phyloP scores from a whole-genome alignment of 2,329 filamentous ascomycete species.

The Fusarium sp. region DNA sequence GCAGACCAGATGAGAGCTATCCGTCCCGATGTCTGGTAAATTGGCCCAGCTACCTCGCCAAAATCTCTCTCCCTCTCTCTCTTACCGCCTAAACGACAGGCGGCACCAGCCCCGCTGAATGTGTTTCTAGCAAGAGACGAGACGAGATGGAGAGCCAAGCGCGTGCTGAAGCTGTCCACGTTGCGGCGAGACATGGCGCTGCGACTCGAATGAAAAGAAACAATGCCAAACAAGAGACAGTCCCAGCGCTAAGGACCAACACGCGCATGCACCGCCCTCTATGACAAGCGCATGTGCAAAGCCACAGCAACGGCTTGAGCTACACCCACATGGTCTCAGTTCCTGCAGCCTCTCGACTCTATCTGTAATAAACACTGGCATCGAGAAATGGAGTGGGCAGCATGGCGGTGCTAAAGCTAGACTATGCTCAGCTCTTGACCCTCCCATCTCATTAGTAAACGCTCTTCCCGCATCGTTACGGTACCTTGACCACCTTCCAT shows the following conservation, averaged over 20 bases:
- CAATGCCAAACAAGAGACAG: conserved; percentile 40
- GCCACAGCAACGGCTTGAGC: conserved; percentile 41
- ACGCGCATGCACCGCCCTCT: conserved; percentile 24
- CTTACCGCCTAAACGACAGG: conserved; percentile 30
- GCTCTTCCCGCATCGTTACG: conserved; percentile 20
- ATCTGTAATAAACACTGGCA: conserved; percentile 26
- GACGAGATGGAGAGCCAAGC: conserved; percentile 30
- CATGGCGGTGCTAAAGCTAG: conserved; percentile 19
- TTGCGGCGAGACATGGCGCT: conserved; percentile 45
- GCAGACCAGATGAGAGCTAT: conserved; percentile 19
- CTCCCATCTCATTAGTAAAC: conserved; percentile 35
- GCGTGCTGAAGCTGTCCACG: conserved; percentile 39
- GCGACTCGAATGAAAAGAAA: conserved; percentile 37
- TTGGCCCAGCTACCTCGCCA: conserved; percentile 25
- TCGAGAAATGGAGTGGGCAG: conserved; percentile 29
- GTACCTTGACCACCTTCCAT: conserved; percentile 47
- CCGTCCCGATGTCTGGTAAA: conserved; percentile 9
- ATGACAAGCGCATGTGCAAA: conserved; percentile 30
- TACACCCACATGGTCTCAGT: conserved; percentile 39
- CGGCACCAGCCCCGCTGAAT: conserved; percentile 27
- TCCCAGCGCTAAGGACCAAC: conserved; percentile 33
- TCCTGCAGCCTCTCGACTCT: conserved; percentile 40
- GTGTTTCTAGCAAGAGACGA: conserved; percentile 32
- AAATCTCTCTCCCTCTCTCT: conserved; percentile 19
- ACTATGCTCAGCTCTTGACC: conserved; percentile 35